Evolutionary conservation across 352 stramenopile genomes (phyloP).

Genomic region (Paralagenidium karlingii): DNA sequence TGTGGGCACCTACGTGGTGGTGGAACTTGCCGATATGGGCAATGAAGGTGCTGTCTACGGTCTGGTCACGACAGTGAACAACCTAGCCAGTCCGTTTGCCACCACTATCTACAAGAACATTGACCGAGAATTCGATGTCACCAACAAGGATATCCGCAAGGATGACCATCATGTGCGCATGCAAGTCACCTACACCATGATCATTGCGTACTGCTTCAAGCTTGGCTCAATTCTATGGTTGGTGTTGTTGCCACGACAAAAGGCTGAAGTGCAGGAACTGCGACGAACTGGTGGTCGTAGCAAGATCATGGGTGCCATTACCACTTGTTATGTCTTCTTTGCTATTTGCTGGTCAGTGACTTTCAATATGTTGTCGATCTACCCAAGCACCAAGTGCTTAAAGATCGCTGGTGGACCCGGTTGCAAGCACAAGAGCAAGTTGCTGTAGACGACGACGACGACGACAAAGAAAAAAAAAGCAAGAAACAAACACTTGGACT

Average conservation of each 20-base stretch:
- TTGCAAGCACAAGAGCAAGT: no score
- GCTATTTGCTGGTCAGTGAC: constrained; percentile 11
- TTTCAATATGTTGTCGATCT: constrained; percentile 43
- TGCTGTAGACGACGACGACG: no score
- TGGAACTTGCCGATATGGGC: constrained; percentile 59
- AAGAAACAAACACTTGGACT: no score
- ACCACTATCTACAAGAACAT: constrained; percentile 39
- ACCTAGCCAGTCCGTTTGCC: constrained; percentile 39
- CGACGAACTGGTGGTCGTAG: constrained; percentile 21
- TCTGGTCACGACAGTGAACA: constrained; percentile 52
- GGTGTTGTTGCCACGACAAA: constrained; percentile 40
- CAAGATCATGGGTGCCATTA: constrained; percentile 18
- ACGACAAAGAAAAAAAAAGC: no score
- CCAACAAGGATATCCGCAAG: constrained; percentile 32
- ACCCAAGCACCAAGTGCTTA: constrained; percentile 39
- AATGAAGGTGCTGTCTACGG: constrained; percentile 56
- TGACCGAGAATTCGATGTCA: constrained; percentile 38
- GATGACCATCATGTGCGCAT: constrained; percentile 40
- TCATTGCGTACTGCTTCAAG: constrained; percentile 34
- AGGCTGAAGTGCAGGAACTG: constrained; percentile 30
- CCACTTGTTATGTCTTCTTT: constrained; percentile 15
- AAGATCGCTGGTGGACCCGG: constrained; percentile 30
- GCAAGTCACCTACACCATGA: constrained; percentile 39
- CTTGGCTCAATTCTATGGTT: constrained; percentile 32
- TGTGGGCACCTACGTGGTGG: constrained; percentile 50